phyloP scores from a whole-genome alignment of 169 alveolate species.

The Condylostoma magnum region DNA sequence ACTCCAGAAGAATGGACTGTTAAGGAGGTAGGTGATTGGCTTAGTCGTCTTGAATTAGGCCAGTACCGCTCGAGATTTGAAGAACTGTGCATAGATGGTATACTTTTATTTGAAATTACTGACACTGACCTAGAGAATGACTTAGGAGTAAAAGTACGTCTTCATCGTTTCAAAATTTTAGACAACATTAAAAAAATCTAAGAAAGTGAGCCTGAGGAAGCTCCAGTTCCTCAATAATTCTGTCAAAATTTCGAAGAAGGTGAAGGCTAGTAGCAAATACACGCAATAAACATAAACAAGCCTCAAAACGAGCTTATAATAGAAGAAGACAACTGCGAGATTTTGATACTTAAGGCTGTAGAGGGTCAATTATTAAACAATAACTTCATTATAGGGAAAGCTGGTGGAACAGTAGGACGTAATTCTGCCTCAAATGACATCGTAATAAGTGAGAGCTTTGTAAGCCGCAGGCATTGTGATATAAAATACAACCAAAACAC shows the following conservation, averaged over 20 bases:
- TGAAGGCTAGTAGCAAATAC: background rate
- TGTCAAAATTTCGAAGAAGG: background rate
- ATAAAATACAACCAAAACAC: constrained; percentile 19
- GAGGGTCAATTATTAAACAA: constrained; percentile 54
- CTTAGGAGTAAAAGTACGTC: constrained; percentile 43
- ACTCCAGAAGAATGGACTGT: constrained; percentile 13
- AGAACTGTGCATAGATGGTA: constrained; percentile 51
- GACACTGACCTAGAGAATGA: constrained; percentile 56
- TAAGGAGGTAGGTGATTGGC: constrained; percentile 42
- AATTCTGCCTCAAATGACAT: constrained; percentile 59
- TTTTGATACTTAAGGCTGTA: constrained; percentile 56
- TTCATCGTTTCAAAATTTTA: constrained; percentile 55
- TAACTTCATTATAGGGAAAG: constrained; percentile 39
- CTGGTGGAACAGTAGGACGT: constrained; percentile 64
- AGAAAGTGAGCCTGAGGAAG: background rate
- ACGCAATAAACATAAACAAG: background rate
- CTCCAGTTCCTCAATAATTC: background rate
- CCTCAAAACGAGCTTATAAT: background rate
- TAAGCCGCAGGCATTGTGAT: constrained; percentile 57
- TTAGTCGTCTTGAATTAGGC: constrained; percentile 33
- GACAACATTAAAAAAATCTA: constrained; percentile 44
- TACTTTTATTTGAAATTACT: constrained; percentile 37
- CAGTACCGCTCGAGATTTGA: constrained; percentile 41
- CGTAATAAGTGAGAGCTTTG: constrained; percentile 57
- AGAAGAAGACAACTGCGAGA: constrained; percentile 36